These are phyloP conservation scores for Pseudogymnoascus sp. DNA, from an alignment of 2,329 filamentous ascomycete genomes.

Conservation along the genomic window DNA sequence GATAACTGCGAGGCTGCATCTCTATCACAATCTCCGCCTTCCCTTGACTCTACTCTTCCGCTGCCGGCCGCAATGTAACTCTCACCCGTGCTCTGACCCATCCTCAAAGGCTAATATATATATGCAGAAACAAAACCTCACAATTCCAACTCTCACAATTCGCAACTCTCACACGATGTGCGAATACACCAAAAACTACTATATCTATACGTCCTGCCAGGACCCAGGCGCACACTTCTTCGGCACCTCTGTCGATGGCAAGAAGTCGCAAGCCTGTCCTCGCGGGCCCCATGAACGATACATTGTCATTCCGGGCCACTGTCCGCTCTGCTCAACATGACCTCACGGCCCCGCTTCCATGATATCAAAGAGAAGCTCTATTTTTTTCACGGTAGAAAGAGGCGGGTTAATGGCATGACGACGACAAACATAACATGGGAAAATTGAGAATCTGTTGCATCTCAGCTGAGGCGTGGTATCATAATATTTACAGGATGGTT, in stretches of 20 bases:
- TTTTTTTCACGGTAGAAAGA: not conserved
- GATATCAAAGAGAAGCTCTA: not conserved
- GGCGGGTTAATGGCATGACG: not conserved
- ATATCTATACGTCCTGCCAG: constrained; percentile 64
- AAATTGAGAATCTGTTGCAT: not conserved
- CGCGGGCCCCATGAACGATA: constrained; percentile 66
- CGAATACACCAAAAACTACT: constrained; percentile 67
- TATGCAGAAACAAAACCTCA: not conserved
- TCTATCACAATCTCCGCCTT: not conserved
- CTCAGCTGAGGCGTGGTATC: not conserved
- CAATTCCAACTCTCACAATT: not conserved
- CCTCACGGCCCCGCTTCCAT: not conserved
- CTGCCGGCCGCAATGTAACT: not conserved
- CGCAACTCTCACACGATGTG: constrained; percentile 35
- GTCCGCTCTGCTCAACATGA: constrained; percentile 39
- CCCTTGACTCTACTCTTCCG: not conserved
- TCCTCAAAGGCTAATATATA: not conserved
- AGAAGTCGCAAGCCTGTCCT: constrained; percentile 49
- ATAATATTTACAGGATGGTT: not conserved
- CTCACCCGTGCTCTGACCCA: not conserved
- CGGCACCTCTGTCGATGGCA: constrained; percentile 60
- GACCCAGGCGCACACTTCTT: constrained; percentile 67
- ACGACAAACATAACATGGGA: not conserved
- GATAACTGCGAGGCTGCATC: not conserved
- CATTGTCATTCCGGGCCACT: constrained; percentile 61